Base-by-base conservation (phyloP, 805 yeast species). In the Isabelozyma gotoi region DNA sequence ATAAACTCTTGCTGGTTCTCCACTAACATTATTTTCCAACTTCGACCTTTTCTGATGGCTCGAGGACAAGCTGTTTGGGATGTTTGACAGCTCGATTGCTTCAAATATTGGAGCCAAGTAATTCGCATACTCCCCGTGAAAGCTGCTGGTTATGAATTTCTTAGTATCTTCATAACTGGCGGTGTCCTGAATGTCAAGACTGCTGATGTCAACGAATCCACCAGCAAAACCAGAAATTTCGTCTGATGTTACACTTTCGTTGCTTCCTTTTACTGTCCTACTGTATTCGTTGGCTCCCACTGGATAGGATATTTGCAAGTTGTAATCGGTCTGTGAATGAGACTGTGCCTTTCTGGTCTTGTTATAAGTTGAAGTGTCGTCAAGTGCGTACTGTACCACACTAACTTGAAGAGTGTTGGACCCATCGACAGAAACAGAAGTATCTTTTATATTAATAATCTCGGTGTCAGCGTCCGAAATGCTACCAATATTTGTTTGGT, bases 251-350 rank as follows among this genome's bases (percentile, higher is more conserved):
- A 70, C 53, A 14, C 57, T 57, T 1, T 69, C 69, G 45, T 68
- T 64, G 1, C 46, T 56, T 31, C 39, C 39, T 7, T 56, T 56
- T 8, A 70, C 78, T 7, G 40, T 42, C 42, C 75, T 63, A 39
- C 59, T 59, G 37, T 66, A 65, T 19, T 34, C 33, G 12, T 31
- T 15, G 2, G 24, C 35, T 14, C 39, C 43, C 8, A 50, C 46
- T 21, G 63, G 61, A 3, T 56, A 48, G 16, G 56, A 55, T 16
- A 42, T 56, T 49, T 15, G 47, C 41, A 36, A 58, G 39, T 19
- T 58, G 56, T 48, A 74, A 45, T 46, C 60, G 40, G 65, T 73
- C 4, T 24, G 29, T 3, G 29, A 24, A 24, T 24, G 8, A 10
- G 29, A 4, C 12, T 10, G 3, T 4, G 29, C 12, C 4, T 24